Conservation (phyloP, 2,329 filamentous ascomycete genomes). For the Stagonosporopsis cucurbitacearum region DNA sequence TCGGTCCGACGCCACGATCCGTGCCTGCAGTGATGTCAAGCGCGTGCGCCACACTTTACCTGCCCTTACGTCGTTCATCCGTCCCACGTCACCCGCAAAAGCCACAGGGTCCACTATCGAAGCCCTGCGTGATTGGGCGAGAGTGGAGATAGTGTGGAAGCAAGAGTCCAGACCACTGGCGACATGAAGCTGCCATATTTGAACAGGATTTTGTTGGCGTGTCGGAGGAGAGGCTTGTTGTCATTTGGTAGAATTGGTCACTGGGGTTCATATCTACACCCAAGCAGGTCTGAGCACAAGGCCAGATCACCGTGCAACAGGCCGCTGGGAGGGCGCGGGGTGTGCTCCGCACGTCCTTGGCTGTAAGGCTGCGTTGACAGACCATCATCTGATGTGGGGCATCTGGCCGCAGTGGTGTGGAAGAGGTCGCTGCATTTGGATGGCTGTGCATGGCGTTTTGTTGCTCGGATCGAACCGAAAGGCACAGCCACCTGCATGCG, state of each 20-base stretch:
- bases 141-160: neutral
- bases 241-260: neutral
- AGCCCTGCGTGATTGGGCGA: neutral
- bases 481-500: neutral
- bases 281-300: slow-evolving; percentile 9
- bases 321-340: neutral
- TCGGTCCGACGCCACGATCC: slow-evolving; percentile 10
- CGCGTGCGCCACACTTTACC: slow-evolving; percentile 6
- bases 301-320: neutral
- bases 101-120: slow-evolving; percentile 11
- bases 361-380: neutral
- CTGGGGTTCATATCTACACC: neutral
- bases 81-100: slow-evolving; percentile 10
- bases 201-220: slow-evolving; percentile 1
- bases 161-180: slow-evolving; percentile 1
- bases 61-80: slow-evolving; percentile 13
- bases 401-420: neutral
- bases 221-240: neutral
- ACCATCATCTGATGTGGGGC: neutral
- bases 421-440: neutral
- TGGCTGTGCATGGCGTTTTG: slow-evolving; percentile 1
- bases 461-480: slow-evolving; percentile 6
- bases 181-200: neutral
- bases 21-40: slow-evolving; percentile 13
- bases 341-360: slow-evolving; percentile 9